phyloP scores from a whole-genome alignment of 1,139 yeast species.

The Pichia sp. region DNA sequence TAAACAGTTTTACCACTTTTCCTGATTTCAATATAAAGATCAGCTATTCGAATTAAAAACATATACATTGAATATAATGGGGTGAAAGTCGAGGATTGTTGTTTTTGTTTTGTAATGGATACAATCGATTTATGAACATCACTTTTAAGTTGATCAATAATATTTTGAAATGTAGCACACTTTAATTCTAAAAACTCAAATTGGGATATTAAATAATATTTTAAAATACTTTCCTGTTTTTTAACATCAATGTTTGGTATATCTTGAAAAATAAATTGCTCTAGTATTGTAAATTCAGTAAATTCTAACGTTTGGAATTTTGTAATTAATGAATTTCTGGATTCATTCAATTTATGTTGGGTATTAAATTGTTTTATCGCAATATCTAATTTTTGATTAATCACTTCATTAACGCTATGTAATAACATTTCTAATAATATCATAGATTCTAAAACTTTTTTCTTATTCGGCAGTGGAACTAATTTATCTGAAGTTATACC shows the following conservation, averaged over 20 bases:
- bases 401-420: slow-evolving; percentile 34
- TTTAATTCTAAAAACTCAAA: slow-evolving; percentile 11
- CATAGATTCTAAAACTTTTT: slow-evolving; percentile 34
- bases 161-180: slow-evolving; percentile 10
- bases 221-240: slow-evolving; percentile 14
- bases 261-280: neutral
- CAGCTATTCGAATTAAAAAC: slow-evolving; percentile 27
- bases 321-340: neutral
- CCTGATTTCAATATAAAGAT: slow-evolving; percentile 28
- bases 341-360: slow-evolving; percentile 5
- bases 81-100: neutral
- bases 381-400: slow-evolving; percentile 3
- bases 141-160: slow-evolving; percentile 13
- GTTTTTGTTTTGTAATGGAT: slow-evolving; percentile 1
- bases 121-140: slow-evolving; percentile 14
- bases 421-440: slow-evolving; percentile 35
- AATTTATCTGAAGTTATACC: slow-evolving; percentile 8
- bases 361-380: slow-evolving; percentile 1
- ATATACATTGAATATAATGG: slow-evolving; percentile 24
- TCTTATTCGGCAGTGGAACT: slow-evolving; percentile 20
- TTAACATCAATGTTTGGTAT: slow-evolving; percentile 9
- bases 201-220: slow-evolving; percentile 12
- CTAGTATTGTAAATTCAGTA: slow-evolving; percentile 9
- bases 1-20: slow-evolving; percentile 28
- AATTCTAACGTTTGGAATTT: slow-evolving; percentile 2